These are phyloP conservation scores for Xylaria sp. DNA, from an alignment of 2,329 filamentous ascomycete genomes.

Conservation along the genomic window DNA sequence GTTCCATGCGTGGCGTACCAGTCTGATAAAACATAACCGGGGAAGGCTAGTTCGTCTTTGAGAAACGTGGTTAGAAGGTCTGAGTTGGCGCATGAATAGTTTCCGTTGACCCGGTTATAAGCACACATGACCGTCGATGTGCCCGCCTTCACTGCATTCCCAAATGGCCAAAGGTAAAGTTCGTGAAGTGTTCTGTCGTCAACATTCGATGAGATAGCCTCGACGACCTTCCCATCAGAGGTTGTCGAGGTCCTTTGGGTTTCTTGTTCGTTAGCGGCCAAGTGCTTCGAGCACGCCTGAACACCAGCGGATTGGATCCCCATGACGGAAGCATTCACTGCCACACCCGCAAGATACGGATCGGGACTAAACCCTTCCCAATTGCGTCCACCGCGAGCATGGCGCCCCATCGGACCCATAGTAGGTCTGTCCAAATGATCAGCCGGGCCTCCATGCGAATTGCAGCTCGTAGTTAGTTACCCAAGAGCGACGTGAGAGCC, in stretches of 20 bases:
- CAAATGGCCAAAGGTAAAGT: constrained; percentile 26
- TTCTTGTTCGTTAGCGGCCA: constrained; percentile 74
- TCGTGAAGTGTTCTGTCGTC: constrained; percentile 24
- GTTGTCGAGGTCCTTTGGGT: constrained; percentile 56
- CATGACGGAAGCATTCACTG: constrained; percentile 62
- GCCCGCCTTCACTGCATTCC: constrained; percentile 14
- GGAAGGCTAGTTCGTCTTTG: constrained; percentile 58
- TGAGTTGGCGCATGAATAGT: constrained; percentile 52
- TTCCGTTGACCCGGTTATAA: constrained; percentile 35
- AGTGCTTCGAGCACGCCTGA: constrained; percentile 60
- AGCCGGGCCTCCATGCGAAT: background rate
- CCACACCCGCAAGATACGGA: constrained; percentile 65
- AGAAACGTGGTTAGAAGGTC: constrained; percentile 47
- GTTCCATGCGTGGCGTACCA: constrained; percentile 56
- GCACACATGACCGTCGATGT: constrained; percentile 20
- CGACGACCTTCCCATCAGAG: background rate
- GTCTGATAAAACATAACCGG: constrained; percentile 55
- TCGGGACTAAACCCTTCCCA: constrained; percentile 74
- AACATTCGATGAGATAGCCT: constrained; percentile 16
- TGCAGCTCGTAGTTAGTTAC: background rate
- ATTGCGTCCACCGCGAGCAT: constrained; percentile 65
- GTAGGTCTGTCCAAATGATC: constrained; percentile 45
- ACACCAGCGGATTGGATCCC: constrained; percentile 51
- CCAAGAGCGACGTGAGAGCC: constrained; percentile 77
- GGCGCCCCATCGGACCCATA: constrained; percentile 56